These are phyloP conservation scores for Otatea glauca DNA, from an alignment of 176 grass and related monocot species.

Conservation along the genomic window DNA sequence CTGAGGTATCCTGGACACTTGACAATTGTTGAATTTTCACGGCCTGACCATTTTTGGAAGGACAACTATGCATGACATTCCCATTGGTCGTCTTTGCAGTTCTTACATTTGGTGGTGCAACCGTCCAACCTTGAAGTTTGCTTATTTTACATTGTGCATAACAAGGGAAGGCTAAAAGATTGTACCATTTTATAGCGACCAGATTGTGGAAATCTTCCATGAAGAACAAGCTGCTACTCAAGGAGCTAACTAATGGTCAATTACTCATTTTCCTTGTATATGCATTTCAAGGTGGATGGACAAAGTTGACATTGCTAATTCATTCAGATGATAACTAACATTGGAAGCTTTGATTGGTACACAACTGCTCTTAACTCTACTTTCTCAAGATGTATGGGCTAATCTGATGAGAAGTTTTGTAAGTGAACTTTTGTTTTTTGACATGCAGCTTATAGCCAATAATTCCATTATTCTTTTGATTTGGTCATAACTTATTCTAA, in stretches of 20 bases:
- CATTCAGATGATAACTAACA: neutral
- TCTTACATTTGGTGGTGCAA: neutral
- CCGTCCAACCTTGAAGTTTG: neutral
- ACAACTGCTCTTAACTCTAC: neutral
- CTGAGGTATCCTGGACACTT: too few species aligned
- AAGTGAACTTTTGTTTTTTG: neutral
- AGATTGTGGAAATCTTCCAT: neutral
- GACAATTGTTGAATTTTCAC: too few species aligned
- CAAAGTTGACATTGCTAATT: conserved; percentile 1
- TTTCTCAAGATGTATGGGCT: neutral
- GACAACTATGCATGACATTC: neutral
- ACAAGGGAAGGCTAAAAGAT: neutral
- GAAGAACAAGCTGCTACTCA: neutral
- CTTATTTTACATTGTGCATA: conserved; percentile 5
- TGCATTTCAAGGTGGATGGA: neutral
- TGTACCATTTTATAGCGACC: neutral
- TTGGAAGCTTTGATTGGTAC: neutral
- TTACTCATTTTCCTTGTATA: too few species aligned
- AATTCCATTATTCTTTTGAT: neutral
- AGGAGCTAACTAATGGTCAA: neutral
- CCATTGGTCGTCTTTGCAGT: neutral
- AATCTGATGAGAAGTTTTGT: neutral
- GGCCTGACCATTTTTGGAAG: conserved; percentile 10
- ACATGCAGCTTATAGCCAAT: neutral
- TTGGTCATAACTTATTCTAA: neutral